phyloP scores from a whole-genome alignment of 306 rosid genomes.

The Lotus japonicus region DNA sequence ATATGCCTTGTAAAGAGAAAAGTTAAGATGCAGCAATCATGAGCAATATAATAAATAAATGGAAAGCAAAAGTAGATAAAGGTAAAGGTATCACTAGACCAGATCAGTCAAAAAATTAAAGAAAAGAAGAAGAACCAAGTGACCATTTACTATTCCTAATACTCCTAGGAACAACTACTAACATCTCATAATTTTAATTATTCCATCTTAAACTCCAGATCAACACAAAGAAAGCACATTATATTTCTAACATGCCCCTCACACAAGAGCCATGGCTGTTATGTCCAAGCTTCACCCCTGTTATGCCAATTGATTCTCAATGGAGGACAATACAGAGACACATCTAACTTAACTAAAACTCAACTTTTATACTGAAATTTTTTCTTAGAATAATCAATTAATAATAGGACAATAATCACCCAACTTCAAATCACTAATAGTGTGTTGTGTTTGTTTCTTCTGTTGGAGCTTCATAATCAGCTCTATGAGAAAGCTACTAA shows the following conservation, averaged over 20 bases:
- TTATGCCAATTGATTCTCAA: too few species aligned
- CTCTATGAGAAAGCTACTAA: too few species aligned
- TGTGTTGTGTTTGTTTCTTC: too few species aligned
- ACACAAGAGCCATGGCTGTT: too few species aligned
- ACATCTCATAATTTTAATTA: conserved; percentile 4
- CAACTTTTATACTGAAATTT: too few species aligned
- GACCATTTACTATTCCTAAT: conserved; percentile 28
- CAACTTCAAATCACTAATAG: too few species aligned
- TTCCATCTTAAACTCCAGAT: background rate
- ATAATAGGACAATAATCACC: too few species aligned
- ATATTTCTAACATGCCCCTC: background rate
- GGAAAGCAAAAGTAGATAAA: conserved; percentile 29
- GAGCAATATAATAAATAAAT: conserved; percentile 17
- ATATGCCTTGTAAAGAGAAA: conserved; percentile 17
- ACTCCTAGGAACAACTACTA: conserved; percentile 23
- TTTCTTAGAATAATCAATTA: too few species aligned
- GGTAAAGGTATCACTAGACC: conserved; percentile 21
- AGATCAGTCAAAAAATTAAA: background rate
- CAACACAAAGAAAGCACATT: background rate
- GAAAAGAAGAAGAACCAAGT: conserved; percentile 16
- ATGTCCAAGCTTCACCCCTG: too few species aligned
- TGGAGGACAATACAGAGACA: too few species aligned
- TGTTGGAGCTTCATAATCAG: too few species aligned
- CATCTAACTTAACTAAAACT: too few species aligned
- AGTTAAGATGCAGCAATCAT: conserved; percentile 6